Evolutionary conservation across 1,284 basidiomycete species (phyloP).

Genomic region (Farysia itapuensis): DNA sequence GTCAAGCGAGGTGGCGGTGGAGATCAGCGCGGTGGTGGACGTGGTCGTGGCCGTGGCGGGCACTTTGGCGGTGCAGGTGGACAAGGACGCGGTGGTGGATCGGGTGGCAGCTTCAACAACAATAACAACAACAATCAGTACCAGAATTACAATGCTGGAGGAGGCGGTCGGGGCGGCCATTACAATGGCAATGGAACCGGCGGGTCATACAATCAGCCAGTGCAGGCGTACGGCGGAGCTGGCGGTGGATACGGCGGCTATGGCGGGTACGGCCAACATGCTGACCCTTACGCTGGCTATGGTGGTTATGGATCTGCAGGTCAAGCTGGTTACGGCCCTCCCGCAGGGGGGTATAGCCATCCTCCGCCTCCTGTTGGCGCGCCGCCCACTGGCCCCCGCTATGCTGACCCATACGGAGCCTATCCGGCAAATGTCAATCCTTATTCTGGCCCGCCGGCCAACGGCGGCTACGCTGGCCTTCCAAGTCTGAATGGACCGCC

Average conservation of each 20-base stretch:
- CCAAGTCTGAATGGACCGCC: slow-evolving; percentile 17
- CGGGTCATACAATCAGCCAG: slow-evolving; percentile 13
- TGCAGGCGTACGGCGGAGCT: too few relatives aligned
- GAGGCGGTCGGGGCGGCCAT: not conserved
- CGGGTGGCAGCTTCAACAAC: not conserved
- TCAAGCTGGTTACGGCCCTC: slow-evolving; percentile 9
- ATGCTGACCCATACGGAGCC: slow-evolving; percentile 9
- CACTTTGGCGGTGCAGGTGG: slow-evolving; percentile 6
- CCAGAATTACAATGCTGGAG: not conserved
- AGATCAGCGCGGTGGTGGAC: slow-evolving; percentile 48
- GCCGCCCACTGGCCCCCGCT: too few relatives aligned
- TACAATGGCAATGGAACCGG: slow-evolving; percentile 2
- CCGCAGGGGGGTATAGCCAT: too few relatives aligned
- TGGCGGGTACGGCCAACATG: slow-evolving; percentile 3
- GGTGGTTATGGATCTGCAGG: slow-evolving; percentile 8
- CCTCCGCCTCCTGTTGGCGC: too few relatives aligned
- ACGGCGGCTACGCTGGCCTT: slow-evolving; percentile 14
- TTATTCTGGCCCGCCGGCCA: too few relatives aligned
- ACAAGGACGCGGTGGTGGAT: slow-evolving; percentile 7
- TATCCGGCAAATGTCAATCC: slow-evolving; percentile 1
- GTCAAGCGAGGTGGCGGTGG: slow-evolving; percentile 63
- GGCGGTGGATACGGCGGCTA: slow-evolving; percentile 19
- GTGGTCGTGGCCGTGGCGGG: slow-evolving; percentile 58
- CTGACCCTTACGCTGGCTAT: slow-evolving; percentile 8
- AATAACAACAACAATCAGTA: not conserved